Evolutionary conservation across 2,329 filamentous ascomycete genomes (phyloP).

Genomic region (Podosphaera fusca): DNA sequence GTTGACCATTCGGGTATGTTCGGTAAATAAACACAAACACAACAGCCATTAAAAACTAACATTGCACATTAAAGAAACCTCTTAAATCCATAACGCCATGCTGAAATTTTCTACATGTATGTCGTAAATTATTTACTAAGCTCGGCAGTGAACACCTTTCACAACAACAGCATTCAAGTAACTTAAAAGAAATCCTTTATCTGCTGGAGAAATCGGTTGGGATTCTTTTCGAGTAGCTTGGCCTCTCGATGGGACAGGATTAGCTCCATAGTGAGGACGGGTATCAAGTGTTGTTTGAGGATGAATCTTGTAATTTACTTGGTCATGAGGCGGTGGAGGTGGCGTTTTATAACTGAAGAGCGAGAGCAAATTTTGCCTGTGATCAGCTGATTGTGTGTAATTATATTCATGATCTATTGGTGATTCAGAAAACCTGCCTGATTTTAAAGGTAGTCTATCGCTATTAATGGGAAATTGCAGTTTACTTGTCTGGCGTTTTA

Average conservation of each 20-base stretch:
- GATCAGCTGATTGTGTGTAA: constrained; percentile 20
- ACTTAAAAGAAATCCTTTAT: constrained; percentile 53
- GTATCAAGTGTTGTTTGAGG: constrained; percentile 4
- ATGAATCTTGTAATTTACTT: constrained; percentile 3
- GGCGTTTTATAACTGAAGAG: constrained; percentile 10
- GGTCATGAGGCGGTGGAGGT: not conserved
- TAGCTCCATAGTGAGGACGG: constrained; percentile 13
- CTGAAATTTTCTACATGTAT: not conserved
- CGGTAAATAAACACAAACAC: not conserved
- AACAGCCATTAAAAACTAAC: not conserved
- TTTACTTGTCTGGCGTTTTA: constrained; percentile 22
- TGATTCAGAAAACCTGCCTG: not conserved
- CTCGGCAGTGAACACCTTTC: constrained; percentile 5
- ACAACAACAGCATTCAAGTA: constrained; percentile 35
- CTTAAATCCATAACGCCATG: not conserved
- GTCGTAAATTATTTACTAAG: not conserved
- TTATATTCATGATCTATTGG: constrained; percentile 5
- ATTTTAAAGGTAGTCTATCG: not conserved
- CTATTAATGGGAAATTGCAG: not conserved
- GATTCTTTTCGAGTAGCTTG: constrained; percentile 21
- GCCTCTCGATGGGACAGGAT: constrained; percentile 12
- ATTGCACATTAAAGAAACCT: not conserved
- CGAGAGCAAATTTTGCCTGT: constrained; percentile 21
- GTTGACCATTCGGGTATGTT: not conserved
- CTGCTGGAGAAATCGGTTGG: constrained; percentile 39